These are phyloP conservation scores for Strobilomyces dryophilus DNA, from an alignment of 768 basidiomycete species.

Conservation along the genomic window DNA sequence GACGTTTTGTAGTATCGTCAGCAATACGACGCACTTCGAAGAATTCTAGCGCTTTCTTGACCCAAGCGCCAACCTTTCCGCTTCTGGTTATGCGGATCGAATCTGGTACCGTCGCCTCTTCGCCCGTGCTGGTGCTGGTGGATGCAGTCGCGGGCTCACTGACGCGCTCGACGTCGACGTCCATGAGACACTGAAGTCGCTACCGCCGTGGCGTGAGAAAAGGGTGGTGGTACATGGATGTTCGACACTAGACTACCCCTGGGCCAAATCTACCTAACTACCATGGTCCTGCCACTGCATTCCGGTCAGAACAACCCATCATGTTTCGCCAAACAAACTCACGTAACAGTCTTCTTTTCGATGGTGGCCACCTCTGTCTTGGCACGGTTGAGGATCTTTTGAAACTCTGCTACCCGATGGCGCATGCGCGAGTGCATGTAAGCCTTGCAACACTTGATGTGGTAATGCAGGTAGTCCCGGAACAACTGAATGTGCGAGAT, in stretches of 20 bases:
- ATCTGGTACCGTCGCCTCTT: slow-evolving; percentile 17
- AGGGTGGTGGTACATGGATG: neutral
- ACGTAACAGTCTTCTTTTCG: slow-evolving; percentile 93
- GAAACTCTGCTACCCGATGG: slow-evolving; percentile 89
- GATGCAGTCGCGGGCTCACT: slow-evolving; percentile 1
- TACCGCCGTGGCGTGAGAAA: slow-evolving; percentile 21
- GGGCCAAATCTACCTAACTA: slow-evolving; percentile 40
- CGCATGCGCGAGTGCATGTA: slow-evolving; percentile 99
- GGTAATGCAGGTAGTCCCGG: slow-evolving; percentile 98
- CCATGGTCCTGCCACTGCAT: slow-evolving; percentile 53
- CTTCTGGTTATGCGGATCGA: slow-evolving; percentile 51
- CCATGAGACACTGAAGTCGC: neutral
- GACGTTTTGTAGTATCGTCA: neutral
- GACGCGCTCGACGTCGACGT: slow-evolving; percentile 17
- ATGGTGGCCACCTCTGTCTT: slow-evolving; percentile 83
- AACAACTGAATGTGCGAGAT: slow-evolving; percentile 96
- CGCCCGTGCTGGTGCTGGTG: neutral
- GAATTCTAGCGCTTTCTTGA: slow-evolving; percentile 49
- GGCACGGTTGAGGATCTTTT: slow-evolving; percentile 91
- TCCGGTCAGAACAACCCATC: slow-evolving; percentile 5
- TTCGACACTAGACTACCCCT: neutral
- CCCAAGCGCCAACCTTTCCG: slow-evolving; percentile 52
- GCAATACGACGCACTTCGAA: slow-evolving; percentile 42
- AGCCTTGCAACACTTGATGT: slow-evolving; percentile 97
- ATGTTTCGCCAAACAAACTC: slow-evolving; percentile 12